These are phyloP conservation scores for Imleria badia DNA, from an alignment of 768 basidiomycete genomes.

Conservation along the genomic window DNA sequence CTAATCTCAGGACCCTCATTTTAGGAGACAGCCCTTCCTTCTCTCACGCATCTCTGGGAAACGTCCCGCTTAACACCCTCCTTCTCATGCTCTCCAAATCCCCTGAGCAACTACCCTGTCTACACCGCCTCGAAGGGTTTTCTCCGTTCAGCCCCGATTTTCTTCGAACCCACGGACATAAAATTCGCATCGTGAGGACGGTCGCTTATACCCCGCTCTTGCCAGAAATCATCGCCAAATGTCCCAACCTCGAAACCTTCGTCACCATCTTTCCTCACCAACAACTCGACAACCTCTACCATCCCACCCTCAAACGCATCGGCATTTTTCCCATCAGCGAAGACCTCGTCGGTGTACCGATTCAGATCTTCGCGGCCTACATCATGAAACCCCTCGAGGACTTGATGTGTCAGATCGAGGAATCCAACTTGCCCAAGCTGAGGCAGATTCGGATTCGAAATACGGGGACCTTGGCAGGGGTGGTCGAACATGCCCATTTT, in stretches of 20 bases:
- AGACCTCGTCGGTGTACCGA: constrained; percentile 36
- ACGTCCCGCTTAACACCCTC: constrained; percentile 41
- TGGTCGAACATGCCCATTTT: constrained; percentile 27
- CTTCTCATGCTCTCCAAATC: constrained; percentile 36
- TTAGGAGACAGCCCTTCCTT: constrained; percentile 37
- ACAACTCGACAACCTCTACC: constrained; percentile 36
- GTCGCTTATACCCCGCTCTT: constrained; percentile 36
- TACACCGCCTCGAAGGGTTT: constrained; percentile 44
- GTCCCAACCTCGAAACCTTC: constrained; percentile 43
- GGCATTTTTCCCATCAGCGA: constrained; percentile 45
- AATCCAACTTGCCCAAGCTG: constrained; percentile 34
- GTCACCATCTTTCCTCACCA: constrained; percentile 38
- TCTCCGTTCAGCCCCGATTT: constrained; percentile 44
- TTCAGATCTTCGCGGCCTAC: constrained; percentile 37
- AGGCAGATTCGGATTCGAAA: constrained; percentile 42
- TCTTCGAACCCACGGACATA: constrained; percentile 40
- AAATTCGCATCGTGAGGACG: constrained; percentile 42
- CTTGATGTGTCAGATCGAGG: constrained; percentile 39
- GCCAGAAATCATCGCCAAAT: constrained; percentile 36
- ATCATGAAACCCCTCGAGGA: constrained; percentile 42
- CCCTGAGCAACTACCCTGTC: constrained; percentile 37
- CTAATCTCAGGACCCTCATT: constrained; percentile 41
- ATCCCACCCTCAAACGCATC: constrained; percentile 41
- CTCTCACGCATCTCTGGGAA: constrained; percentile 33
- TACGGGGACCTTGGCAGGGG: constrained; percentile 36